These are phyloP conservation scores for Neopestalotiopsis rosae DNA, from an alignment of 2,329 filamentous ascomycete genomes.

Conservation along the genomic window DNA sequence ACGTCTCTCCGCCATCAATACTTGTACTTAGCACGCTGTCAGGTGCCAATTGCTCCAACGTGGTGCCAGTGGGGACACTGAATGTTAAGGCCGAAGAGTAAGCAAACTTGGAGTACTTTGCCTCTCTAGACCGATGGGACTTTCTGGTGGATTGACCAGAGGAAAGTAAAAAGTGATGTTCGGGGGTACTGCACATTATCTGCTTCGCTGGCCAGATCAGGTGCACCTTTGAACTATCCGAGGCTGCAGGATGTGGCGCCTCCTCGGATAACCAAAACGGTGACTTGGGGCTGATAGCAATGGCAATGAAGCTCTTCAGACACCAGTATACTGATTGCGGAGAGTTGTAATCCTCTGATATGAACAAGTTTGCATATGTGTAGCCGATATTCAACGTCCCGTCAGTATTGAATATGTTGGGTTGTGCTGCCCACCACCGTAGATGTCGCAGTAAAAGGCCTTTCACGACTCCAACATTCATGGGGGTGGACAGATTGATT, in stretches of 20 bases:
- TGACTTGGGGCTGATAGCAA: slow-evolving; percentile 41
- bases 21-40: slow-evolving; percentile 39
- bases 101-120: slow-evolving; percentile 54
- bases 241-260: slow-evolving; percentile 34
- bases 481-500: slow-evolving; percentile 42
- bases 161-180: slow-evolving; percentile 50
- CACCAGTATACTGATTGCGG: slow-evolving; percentile 61
- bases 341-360: slow-evolving; percentile 63
- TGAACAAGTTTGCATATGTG: slow-evolving; percentile 53
- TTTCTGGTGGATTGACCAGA: slow-evolving; percentile 44
- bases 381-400: slow-evolving; percentile 54
- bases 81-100: slow-evolving; percentile 55
- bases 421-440: slow-evolving; percentile 51
- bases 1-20: slow-evolving; percentile 36
- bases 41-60: slow-evolving; percentile 40
- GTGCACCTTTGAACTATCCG: slow-evolving; percentile 17
- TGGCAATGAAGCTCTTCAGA: slow-evolving; percentile 53
- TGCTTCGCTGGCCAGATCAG: slow-evolving; percentile 42
- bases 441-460: slow-evolving; percentile 56
- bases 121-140: slow-evolving; percentile 45
- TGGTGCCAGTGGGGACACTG: slow-evolving; percentile 44
- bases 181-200: slow-evolving; percentile 45
- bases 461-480: slow-evolving; percentile 47
- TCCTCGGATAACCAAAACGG: slow-evolving; percentile 53
- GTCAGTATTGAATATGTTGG: slow-evolving; percentile 52